Evolutionary conservation across 768 basidiomycete species (phyloP).

Genomic region (Suillus cothurnatus): DNA sequence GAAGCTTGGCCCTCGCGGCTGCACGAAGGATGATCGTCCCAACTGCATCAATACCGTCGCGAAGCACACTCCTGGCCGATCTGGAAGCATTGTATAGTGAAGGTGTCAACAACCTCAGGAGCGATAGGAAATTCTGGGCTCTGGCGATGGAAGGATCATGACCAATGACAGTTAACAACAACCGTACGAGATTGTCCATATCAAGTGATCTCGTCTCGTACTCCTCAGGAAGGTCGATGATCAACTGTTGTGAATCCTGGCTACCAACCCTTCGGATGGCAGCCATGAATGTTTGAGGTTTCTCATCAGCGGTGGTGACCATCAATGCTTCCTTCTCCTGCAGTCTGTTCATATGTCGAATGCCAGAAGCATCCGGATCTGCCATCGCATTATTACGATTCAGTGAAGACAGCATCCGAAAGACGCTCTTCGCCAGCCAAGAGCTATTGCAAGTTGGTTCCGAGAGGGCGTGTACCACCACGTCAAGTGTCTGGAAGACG

Average conservation of each 20-base stretch:
- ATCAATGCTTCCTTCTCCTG: conserved; percentile 76
- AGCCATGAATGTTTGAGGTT: conserved; percentile 68
- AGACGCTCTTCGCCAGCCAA: conserved; percentile 59
- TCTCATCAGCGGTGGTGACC: conserved; percentile 69
- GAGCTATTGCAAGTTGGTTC: conserved; percentile 49
- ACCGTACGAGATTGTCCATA: conserved; percentile 66
- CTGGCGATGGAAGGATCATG: conserved; percentile 68
- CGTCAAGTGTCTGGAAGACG: conserved; percentile 72
- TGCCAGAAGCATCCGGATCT: conserved; percentile 63
- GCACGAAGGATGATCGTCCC: conserved; percentile 53
- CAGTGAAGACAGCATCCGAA: conserved; percentile 59
- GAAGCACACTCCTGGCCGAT: conserved; percentile 54
- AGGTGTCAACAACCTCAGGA: conserved; percentile 59
- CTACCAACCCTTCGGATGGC: conserved; percentile 47
- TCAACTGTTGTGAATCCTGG: conserved; percentile 43
- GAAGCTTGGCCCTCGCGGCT: conserved; percentile 43
- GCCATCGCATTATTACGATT: conserved; percentile 41
- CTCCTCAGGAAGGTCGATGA: conserved; percentile 52
- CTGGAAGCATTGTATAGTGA: conserved; percentile 58
- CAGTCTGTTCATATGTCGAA: conserved; percentile 59
- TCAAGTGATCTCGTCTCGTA: conserved; percentile 58
- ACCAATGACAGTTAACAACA: conserved; percentile 80
- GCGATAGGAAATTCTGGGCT: conserved; percentile 67
- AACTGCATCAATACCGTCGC: conserved; percentile 71
- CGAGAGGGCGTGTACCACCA: conserved; percentile 55